Base-by-base conservation (phyloP, 352 stramenopile species). In the Phytopythium helicoides region DNA sequence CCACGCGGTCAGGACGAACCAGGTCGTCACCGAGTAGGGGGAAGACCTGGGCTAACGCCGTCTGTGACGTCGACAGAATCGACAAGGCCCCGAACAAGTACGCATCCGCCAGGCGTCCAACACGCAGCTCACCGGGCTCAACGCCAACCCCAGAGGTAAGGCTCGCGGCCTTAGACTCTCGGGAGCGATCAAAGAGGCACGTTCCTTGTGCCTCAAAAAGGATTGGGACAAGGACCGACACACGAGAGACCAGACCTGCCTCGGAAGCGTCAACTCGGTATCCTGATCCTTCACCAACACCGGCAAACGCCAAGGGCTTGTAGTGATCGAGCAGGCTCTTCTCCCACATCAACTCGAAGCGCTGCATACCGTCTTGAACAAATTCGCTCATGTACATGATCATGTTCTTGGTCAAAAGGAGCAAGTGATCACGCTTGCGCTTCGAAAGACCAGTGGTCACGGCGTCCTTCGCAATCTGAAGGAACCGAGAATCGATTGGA, bases 301-400 rank as follows among this genome's bases (percentile, higher is more conserved):
- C 83, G 12, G 69, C 50, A 57, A 91, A 94, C 1, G 76, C 65
- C 12, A 94, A 73, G 1, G 84, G 84, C 49, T 88, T 82, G 72
- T 92, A 89, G 25, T 83, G 69, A 7, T 94, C 81, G 11, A 92
- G 56, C 45, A 94, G 52, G 46, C 82, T 92, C 58, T 89, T 87
- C 35, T 89, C 81, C 84, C 84, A 94, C 59, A 94, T 85, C 21
- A 92, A 52, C 22, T 92, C 81, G 48, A 86, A 90, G 8, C 81
- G 82, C 52, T 90, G 82, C 9, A 94, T 56, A 5, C 84, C 81
- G 51, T 91, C 73, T 52, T 94, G 81, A 6, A 91, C 83, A 42
- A 86, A 91, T 54, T 94, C 83, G 22, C 74, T 90, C 72, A 94
- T 76, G 54, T 89, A 76, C 34, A 74, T 72, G 53, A 94, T 94